Evolutionary conservation across 768 basidiomycete genomes (phyloP), one percentile per base, ranked within the genome.

Genomic region (Russula compacta): DNA sequence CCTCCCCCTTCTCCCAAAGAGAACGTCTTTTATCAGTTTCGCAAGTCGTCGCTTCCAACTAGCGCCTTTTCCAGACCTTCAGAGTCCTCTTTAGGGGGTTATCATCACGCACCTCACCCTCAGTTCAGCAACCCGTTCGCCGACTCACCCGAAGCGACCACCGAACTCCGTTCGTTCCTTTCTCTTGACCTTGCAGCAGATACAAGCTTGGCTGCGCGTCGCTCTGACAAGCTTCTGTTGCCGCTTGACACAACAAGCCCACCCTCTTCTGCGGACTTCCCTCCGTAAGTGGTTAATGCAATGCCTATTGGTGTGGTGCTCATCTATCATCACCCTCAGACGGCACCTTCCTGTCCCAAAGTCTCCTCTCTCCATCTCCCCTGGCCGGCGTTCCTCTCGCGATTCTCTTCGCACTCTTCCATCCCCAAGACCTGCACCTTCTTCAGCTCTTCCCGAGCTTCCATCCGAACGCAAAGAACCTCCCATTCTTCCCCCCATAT

Each of bases 141-240:
- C 3, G 33, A 40, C 17, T 58, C 59, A 1, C 48, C 56, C 24
- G 32, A 46, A 12, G n/a, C 53, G 15, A 44, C 42, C 36, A 39
- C 38, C 17, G 59, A 64, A 38, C 56, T 66, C 67, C 78, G 81
- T 44, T 87, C 86, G 3, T 87, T 86, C 70, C 79, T 87, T 53
- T 86, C 82, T 39, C 79, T 87, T 57, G 86, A 87, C 70, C 77
- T 85, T 4, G 85, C 84, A 42, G 82, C 83, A 69, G 75, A 77
- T 29, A 74, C 75, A 63, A 76, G 75, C 4, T 69, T 73, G 58
- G 72, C 75, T 42, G 72, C 77, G 11, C 48, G 42, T 9, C 60
- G 46, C n/a, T 48, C 56, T 0, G 12, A 5, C 3, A 77, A 76
- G 48, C 75, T 74, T 32, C 69, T 75, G 44, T 66, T 68, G 17